Percentiles rank a stretch among this genome's conserved stretches.
Conservation (phyloP, 768 basidiomycete species). For the Phanerodontia chrysosporium region DNA sequence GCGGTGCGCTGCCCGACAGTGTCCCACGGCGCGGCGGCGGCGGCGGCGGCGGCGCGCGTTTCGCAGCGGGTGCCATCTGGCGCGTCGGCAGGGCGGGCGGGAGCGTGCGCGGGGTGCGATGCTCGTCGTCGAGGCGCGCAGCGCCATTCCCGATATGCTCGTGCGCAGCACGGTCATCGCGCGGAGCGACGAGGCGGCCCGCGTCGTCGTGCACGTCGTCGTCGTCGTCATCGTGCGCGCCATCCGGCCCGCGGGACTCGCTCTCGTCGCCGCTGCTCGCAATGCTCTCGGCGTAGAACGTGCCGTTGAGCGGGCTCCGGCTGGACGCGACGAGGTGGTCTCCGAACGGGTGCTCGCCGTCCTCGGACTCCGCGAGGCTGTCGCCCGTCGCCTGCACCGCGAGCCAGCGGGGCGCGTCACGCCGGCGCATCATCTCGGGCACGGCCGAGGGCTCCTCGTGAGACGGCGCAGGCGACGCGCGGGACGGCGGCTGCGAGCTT, state of each 20-base stretch:
- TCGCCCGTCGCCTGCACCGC: neutral
- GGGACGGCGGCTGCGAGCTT: slow-evolving; percentile 23
- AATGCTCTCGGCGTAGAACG: slow-evolving; percentile 39
- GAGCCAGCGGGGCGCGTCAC: neutral
- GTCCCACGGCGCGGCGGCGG: slow-evolving; percentile 6
- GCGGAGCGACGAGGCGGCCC: slow-evolving; percentile 10
- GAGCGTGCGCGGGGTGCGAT: slow-evolving; percentile 9
- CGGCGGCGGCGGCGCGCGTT: slow-evolving; percentile 1
- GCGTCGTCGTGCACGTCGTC: slow-evolving; percentile 29
- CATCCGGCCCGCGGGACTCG: too few species aligned
- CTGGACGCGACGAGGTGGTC: slow-evolving; percentile 38
- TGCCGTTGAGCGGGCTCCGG: slow-evolving; percentile 42
- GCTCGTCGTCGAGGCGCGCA: slow-evolving; percentile 16
- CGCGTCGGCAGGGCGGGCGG: slow-evolving; percentile 15
- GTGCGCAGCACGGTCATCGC: neutral
- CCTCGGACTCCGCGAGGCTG: slow-evolving; percentile 22
- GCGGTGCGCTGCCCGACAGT: neutral
- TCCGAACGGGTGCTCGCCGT: slow-evolving; percentile 48
- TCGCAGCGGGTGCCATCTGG: neutral
- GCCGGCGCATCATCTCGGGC: neutral
- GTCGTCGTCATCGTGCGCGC: slow-evolving; percentile 33
- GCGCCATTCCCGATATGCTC: neutral
- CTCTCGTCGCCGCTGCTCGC: slow-evolving; percentile 32
- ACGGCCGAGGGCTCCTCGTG: neutral
- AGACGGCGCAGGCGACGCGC: neutral